A percentile compares a stretch with the other conserved stretches of the same genome.
Conservation (phyloP, 2,329 filamentous ascomycete species). For the Xylariaceae sp. region DNA sequence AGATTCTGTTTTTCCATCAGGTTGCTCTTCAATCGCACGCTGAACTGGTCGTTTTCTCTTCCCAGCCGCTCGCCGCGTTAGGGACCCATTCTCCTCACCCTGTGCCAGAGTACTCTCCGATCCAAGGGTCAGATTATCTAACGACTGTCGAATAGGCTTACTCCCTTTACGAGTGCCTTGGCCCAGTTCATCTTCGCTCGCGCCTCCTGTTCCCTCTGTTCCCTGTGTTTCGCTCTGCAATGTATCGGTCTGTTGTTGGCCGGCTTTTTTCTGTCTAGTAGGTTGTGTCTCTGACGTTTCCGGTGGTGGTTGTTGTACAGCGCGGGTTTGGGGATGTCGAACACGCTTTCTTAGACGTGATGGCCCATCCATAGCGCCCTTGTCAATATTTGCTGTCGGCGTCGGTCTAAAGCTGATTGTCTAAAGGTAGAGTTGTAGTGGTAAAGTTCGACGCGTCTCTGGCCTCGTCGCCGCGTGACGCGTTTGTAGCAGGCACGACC, state of each 20-base stretch:
- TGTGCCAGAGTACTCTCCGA: neutral
- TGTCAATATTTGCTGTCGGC: constrained; percentile 12
- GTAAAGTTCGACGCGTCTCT: constrained; percentile 24
- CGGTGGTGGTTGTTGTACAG: constrained; percentile 17
- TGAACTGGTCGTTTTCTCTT: constrained; percentile 5
- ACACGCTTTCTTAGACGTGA: constrained; percentile 25
- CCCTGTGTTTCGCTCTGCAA: constrained; percentile 10
- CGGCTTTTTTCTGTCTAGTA: constrained; percentile 16
- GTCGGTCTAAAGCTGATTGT: constrained; percentile 9
- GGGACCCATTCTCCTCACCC: neutral
- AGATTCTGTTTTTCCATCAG: constrained; percentile 11
- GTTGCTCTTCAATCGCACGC: constrained; percentile 2
- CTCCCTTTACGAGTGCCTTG: constrained; percentile 27
- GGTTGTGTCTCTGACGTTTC: constrained; percentile 15
- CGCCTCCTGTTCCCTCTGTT: constrained; percentile 30
- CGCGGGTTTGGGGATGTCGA: constrained; percentile 18
- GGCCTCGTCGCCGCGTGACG: constrained; percentile 32
- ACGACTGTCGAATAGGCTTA: constrained; percentile 20
- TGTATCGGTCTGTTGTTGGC: constrained; percentile 8
- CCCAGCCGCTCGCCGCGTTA: neutral
- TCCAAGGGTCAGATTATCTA: neutral
- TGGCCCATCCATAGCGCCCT: constrained; percentile 18
- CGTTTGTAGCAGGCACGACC: constrained; percentile 36
- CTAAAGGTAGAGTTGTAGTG: constrained; percentile 17
- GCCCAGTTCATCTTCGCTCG: constrained; percentile 29